Evolutionary conservation across 768 basidiomycete genomes (phyloP).

Genomic region (Russula foetens): DNA sequence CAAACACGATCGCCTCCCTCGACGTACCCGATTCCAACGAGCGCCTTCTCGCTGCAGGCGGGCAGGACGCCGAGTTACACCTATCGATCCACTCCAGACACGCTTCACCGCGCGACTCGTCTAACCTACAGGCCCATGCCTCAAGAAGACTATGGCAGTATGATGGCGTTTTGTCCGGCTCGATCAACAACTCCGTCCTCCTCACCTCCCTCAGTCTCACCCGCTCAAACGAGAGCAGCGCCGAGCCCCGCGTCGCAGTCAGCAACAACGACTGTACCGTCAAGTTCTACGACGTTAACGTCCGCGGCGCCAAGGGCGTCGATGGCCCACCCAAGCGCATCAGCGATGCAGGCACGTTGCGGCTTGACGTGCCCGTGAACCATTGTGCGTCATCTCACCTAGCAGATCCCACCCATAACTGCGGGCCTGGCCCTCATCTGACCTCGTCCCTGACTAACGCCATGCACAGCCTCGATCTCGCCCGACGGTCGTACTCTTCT

Average conservation of each 20-base stretch:
- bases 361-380: constrained; percentile 66
- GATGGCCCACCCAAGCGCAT: constrained; percentile 35
- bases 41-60: constrained; percentile 67
- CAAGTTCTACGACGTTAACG: constrained; percentile 69
- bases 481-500: constrained; percentile 82
- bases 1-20: constrained; percentile 57
- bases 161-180: constrained; percentile 46
- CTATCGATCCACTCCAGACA: constrained; percentile 40
- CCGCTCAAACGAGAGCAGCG: constrained; percentile 50
- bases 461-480: constrained; percentile 67
- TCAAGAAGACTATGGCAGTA: constrained; percentile 41
- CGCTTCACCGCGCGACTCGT: constrained; percentile 7
- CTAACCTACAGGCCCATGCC: constrained; percentile 7
- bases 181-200: constrained; percentile 76
- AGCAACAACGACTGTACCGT: constrained; percentile 84
- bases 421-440: neutral
- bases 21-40: constrained; percentile 42
- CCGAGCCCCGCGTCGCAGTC: constrained; percentile 70
- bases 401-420: neutral
- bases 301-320: constrained; percentile 31
- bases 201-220: constrained; percentile 58
- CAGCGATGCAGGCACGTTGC: constrained; percentile 43
- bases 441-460: neutral
- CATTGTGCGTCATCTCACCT: constrained; percentile 50
- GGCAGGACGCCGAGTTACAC: constrained; percentile 65